Evolutionary conservation across 164 flowering plant species (phyloP).

Genomic region (Berberis vulgaris): DNA sequence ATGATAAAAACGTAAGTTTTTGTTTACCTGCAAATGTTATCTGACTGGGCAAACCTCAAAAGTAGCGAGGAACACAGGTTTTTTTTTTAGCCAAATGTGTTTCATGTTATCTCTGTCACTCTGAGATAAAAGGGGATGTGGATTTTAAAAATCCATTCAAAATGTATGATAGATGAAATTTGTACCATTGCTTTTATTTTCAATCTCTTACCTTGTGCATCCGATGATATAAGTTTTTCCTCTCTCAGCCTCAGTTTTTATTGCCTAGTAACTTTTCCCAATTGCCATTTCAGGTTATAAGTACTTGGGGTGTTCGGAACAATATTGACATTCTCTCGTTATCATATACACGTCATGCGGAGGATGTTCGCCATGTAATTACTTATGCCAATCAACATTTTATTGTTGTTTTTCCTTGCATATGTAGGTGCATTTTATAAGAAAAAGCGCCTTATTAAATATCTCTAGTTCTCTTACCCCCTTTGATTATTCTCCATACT

Average conservation of each 20-base stretch:
- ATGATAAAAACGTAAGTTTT: constrained; percentile 63
- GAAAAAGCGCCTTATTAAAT: too few species aligned
- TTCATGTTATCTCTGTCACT: too few species aligned
- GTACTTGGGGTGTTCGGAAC: constrained; percentile 84
- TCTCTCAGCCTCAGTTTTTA: background rate
- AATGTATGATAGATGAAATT: too few species aligned
- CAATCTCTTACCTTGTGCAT: background rate
- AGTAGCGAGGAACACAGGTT: too few species aligned
- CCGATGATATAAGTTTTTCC: background rate
- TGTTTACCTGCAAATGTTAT: constrained; percentile 1
- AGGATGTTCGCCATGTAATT: constrained; percentile 87
- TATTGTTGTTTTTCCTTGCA: background rate
- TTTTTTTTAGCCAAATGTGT: too few species aligned
- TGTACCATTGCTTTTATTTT: too few species aligned
- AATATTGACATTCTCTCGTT: constrained; percentile 88
- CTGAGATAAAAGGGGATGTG: too few species aligned
- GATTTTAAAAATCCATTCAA: too few species aligned
- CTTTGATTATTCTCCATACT: too few species aligned
- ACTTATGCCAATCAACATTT: background rate
- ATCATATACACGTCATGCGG: constrained; percentile 81
- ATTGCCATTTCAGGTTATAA: constrained; percentile 53
- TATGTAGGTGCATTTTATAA: background rate
- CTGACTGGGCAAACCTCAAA: too few species aligned
- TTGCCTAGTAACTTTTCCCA: background rate
- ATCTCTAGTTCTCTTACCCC: too few species aligned